phyloP scores from a whole-genome alignment of 2,329 filamentous ascomycete genomes.

The Colletotrichum sp. region DNA sequence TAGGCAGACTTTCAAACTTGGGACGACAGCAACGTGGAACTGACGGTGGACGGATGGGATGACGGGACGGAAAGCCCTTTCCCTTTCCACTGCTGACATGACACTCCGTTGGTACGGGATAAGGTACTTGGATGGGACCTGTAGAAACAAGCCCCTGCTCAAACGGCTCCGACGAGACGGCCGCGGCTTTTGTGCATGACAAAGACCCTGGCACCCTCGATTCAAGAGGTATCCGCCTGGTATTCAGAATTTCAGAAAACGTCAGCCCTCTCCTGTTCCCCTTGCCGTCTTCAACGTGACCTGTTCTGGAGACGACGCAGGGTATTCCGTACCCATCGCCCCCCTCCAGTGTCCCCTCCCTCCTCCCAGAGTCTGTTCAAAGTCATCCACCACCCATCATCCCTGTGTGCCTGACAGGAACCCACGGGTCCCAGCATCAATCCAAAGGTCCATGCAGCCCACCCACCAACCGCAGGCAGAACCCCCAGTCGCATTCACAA shows the following conservation, averaged over 20 bases:
- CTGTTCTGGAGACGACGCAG: not conserved
- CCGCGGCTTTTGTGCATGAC: slow-evolving; percentile 17
- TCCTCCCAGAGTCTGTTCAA: not conserved
- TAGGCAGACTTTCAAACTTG: not conserved
- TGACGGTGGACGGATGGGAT: not conserved
- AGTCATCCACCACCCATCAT: not conserved
- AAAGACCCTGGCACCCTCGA: not conserved
- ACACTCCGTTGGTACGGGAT: not conserved
- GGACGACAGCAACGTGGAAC: not conserved
- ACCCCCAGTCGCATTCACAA: not conserved
- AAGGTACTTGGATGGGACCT: not conserved
- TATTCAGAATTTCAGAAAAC: not conserved
- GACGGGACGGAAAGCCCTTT: not conserved
- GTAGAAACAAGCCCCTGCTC: slow-evolving; percentile 14
- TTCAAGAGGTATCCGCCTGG: not conserved
- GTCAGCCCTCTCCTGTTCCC: not conserved
- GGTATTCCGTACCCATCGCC: not conserved
- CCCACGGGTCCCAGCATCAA: not conserved
- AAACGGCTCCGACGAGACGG: not conserved
- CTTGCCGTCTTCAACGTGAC: not conserved
- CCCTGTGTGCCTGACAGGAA: not conserved
- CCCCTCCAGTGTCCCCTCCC: no score
- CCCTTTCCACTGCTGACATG: not conserved
- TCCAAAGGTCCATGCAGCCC: slow-evolving; percentile 2
- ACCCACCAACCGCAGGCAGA: not conserved